phyloP scores from a whole-genome alignment of 2,329 filamentous ascomycete species.

The Trichoderma sp. region DNA sequence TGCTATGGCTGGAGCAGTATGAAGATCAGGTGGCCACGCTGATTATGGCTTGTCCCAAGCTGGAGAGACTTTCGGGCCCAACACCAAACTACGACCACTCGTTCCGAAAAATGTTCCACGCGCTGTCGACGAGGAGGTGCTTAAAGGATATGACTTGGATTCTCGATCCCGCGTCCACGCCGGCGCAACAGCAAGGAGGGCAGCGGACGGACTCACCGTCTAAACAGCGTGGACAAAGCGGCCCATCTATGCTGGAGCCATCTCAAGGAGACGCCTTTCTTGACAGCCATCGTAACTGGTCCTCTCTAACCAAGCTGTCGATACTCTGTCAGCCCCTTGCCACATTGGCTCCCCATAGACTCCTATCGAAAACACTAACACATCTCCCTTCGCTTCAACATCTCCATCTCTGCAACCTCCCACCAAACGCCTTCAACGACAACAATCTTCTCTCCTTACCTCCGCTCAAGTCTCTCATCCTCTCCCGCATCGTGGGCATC shows the following conservation, averaged over 20 bases:
- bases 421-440: constrained; percentile 59
- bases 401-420: constrained; percentile 61
- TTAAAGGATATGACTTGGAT: constrained; percentile 63
- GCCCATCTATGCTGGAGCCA: constrained; percentile 34
- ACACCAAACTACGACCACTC: constrained; percentile 57
- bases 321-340: constrained; percentile 61
- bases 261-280: constrained; percentile 49
- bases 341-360: constrained; percentile 52
- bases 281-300: constrained; percentile 57
- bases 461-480: constrained; percentile 54
- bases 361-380: constrained; percentile 54
- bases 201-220: constrained; percentile 33
- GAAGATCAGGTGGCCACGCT: constrained; percentile 60
- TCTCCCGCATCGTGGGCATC: constrained; percentile 59
- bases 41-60: constrained; percentile 65
- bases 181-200: constrained; percentile 27
- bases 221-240: constrained; percentile 29
- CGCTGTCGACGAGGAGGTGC: constrained; percentile 57
- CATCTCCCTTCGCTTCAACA: constrained; percentile 57
- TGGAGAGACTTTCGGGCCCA: constrained; percentile 60
- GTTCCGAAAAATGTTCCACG: constrained; percentile 59
- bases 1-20: constrained; percentile 51
- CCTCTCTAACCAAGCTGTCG: constrained; percentile 55
- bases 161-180: constrained; percentile 43
- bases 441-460: constrained; percentile 57